Base-by-base conservation (phyloP, 306 rosid species). In the Acacia crassicarpa region DNA sequence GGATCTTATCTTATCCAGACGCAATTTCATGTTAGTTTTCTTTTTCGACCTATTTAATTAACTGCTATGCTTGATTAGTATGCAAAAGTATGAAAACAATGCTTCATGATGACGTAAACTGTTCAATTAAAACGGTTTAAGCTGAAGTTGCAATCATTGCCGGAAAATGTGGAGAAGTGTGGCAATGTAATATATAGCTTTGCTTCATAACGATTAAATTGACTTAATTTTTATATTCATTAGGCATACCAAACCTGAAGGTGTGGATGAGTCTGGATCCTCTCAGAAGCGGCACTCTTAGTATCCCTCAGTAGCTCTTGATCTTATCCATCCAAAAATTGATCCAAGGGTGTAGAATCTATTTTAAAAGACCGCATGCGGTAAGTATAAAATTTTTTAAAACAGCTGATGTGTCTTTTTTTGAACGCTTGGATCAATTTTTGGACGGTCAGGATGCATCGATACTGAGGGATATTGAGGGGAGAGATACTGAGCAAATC, bases 11-110 rank as follows among this genome's bases (percentile, higher is more conserved):
- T 71, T 71, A 9, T 71, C 51, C 40, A 23, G 58, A 6, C 75
- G 12, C 75, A 71, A 23, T 87, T 91, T 75, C 95, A 91, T 89
- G 95, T 91, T 80, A 44, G 74, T 22, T 76, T 22, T 11, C 67
- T 76, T 14, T 59, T 44, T 8, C 77, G 8, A n/a, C n/a, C n/a
- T 44, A 58, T 54, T 38, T 56, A 7, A 13, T 53, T 19, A 32
- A 30, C 27, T 49, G 9, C 19, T 10, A 51, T 51, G 30, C 1
- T 22, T 53, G 5, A 63, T 63, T 14, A 53, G 35, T 6, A 33
- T n/a, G 48, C 49, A 5, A 11, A n/a, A 43, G 19, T 67, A 38
- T 67, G 48, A 3, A 67, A 38, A 38, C 38, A 15, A 66, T 68
- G 49, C 49, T 68, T 68, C 1, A 43, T 13, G 41, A 43, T 41